Base-by-base conservation (phyloP, 1,284 basidiomycete species). In the Puccinia sorghi region DNA sequence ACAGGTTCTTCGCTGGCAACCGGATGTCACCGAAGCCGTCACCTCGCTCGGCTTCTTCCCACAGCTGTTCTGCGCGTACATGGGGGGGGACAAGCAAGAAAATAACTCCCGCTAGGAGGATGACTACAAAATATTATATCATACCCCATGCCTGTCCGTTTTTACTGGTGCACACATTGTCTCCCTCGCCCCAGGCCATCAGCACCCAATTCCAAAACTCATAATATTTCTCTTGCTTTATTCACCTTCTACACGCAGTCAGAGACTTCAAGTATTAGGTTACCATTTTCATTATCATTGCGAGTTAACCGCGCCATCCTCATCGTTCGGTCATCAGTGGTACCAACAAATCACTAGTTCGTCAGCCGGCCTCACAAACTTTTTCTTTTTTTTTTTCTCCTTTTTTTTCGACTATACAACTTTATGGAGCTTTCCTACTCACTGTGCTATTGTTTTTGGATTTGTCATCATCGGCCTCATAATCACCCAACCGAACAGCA, bases 391-490 rank as follows among this genome's bases (percentile, higher is more conserved):
- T 32, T 52, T 37, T 27, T 43, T 57, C 17, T 57, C 20, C 39
- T 56, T 41, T 25, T 70, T 37, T 17, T 17, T 52, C 50, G 50
- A 32, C 32, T 32, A 32, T 32, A 32, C 32, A 32, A 32, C 32
- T 32, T 46, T 54, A 41, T 43, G 20, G 7, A 56, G 32, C 41
- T 17, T 41, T 22, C 52, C 39, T 56, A 27, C 41, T 32, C 27
- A 46, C 39, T 46, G 54, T 72, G 71, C 71, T 56, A 56, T 72
- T 61, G 50, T 70, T 56, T 59, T 72, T 22, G 37, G 57, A 57
- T 72, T 72, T 11, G 71, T 72, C 57, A 72, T 57, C 71, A 72
- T 72, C 71, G 50, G 39, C 71, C 11, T 72, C 52, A 72, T 72
- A 25, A 72, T 59, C 71, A 72, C 43, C 71, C 71, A 72, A 59